Evolutionary conservation across 352 stramenopile genomes (phyloP).

Genomic region (Phytophthora macrochlamydospora): DNA sequence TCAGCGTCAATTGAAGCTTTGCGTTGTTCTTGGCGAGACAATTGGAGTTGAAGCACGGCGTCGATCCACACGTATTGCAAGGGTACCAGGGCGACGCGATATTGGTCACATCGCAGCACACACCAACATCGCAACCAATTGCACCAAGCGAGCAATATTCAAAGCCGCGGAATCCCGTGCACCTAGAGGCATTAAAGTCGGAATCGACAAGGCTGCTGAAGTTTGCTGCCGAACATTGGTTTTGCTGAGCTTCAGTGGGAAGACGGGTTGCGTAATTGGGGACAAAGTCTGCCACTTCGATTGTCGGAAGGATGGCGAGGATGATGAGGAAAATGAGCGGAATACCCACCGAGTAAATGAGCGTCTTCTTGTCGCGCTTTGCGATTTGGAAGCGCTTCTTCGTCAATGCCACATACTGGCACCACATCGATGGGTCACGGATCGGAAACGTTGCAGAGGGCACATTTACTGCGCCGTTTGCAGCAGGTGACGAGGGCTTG

Average conservation of each 20-base stretch:
- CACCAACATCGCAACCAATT: conserved; percentile 44
- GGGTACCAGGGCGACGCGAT: conserved; percentile 49
- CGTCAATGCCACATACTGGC: conserved; percentile 54
- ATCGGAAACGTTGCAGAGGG: conserved; percentile 27
- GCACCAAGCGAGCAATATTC: conserved; percentile 51
- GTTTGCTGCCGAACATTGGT: conserved; percentile 28
- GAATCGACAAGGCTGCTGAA: conserved; percentile 17
- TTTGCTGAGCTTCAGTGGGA: conserved; percentile 28
- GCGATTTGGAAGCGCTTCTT: conserved; percentile 71
- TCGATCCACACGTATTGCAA: conserved; percentile 41
- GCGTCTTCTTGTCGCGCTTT: conserved; percentile 65
- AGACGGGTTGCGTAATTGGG: conserved; percentile 26
- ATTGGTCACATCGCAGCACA: conserved; percentile 47
- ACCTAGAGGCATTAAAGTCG: conserved; percentile 17
- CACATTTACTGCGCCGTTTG: conserved; percentile 35
- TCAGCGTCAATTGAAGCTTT: conserved; percentile 69
- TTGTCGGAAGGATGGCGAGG: conserved; percentile 51
- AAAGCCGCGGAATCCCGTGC: conserved; percentile 30
- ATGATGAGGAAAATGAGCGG: conserved; percentile 67
- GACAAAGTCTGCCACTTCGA: conserved; percentile 63
- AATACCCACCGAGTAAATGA: conserved; percentile 62
- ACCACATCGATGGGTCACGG: conserved; percentile 30
- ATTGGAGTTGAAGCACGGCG: conserved; percentile 45
- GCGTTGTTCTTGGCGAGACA: conserved; percentile 57
- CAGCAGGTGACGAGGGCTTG: conserved; percentile 40